Base-by-base conservation (phyloP, 2,329 filamentous ascomycete genomes). In the Pestalotiopsis sp. region DNA sequence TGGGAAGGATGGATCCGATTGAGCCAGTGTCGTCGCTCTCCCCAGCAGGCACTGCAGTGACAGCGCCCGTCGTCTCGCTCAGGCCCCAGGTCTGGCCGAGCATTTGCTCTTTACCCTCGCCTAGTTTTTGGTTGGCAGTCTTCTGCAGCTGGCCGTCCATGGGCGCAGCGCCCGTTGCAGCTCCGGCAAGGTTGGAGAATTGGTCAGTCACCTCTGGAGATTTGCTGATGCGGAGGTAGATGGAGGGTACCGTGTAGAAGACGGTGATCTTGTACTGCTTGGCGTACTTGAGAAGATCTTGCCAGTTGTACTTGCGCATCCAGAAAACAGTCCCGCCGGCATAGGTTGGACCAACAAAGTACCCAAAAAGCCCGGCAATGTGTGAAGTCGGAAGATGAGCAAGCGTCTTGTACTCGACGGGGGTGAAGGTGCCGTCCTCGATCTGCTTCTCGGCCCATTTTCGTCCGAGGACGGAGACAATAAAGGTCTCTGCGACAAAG, bases 241-340 rank as follows among this genome's bases (percentile, higher is more conserved):
- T 87, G 1, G 87, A 87, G 4, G 88, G 88, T 1, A 90, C 88
- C 3, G 84, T 87, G 74, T 87, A 86, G 74, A 90, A 84, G 65
- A 76, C 78, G 0, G 86, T 89, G 70, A 90, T 83, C 11, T 77
- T 76, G 72, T 85, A 84, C 58, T 80, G 78, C 23, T 80, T 80
- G 71, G 81, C 82, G 76, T 88, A 84, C 38, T 79, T 76, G 45
- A 90, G 80, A 72, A 91, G 88, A 23, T 83, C 77, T 2, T 76
- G 74, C 69, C 88, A 87, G 70, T 87, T 82, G 74, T 90, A 91
- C 58, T 80, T 82, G 1, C 83, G 79, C 88, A 91, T 90, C 88
- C 88, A 90, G n/a, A 57, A 68, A 1, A 87, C 80, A 1, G 79
- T 75, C 1, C 82, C 81, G 20, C 81, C 84, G 27, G 80, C 75